Percentiles rank a stretch among this genome's conserved stretches.
Conservation (phyloP, 345 rosid genomes). For the Heritiera littoralis region DNA sequence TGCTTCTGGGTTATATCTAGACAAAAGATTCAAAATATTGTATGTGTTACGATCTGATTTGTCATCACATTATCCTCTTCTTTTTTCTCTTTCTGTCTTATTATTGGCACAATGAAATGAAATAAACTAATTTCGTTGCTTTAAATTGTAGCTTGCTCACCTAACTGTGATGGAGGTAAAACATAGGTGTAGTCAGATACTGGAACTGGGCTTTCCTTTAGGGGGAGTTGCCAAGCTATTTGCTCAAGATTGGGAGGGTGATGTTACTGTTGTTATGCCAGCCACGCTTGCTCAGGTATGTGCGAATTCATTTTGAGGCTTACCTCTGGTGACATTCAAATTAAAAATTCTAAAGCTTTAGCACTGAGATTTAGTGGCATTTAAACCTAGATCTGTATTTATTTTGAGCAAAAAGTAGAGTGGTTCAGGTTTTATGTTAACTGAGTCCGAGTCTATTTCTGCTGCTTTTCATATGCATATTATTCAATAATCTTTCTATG, state of each 20-base stretch:
- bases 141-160: slow-evolving; percentile 66
- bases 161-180: slow-evolving; percentile 97
- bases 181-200: slow-evolving; percentile 84
- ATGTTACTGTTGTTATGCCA: slow-evolving; percentile 96
- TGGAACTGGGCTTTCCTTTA: slow-evolving; percentile 90
- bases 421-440: not conserved
- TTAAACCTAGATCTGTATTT: not conserved
- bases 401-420: slow-evolving; percentile 20
- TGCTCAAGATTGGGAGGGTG: slow-evolving; percentile 99
- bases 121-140: not conserved
- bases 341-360: not conserved
- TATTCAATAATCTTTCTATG: not conserved
- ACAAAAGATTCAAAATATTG: not conserved
- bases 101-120: not conserved
- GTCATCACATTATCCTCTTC: not conserved
- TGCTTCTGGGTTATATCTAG: not conserved
- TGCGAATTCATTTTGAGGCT: slow-evolving; percentile 12
- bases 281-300: slow-evolving; percentile 94
- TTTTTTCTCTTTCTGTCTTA: not conserved
- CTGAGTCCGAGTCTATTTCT: not conserved
- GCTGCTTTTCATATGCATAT: not conserved
- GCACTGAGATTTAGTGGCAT: slow-evolving; percentile 7
- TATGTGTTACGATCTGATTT: not conserved
- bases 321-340: not conserved
- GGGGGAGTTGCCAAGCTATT: slow-evolving; percentile 93